A percentile compares a stretch with the other conserved stretches of the same genome.
Evolutionary conservation across 805 yeast species (phyloP).

Genomic region (Candida sanyiensis): DNA sequence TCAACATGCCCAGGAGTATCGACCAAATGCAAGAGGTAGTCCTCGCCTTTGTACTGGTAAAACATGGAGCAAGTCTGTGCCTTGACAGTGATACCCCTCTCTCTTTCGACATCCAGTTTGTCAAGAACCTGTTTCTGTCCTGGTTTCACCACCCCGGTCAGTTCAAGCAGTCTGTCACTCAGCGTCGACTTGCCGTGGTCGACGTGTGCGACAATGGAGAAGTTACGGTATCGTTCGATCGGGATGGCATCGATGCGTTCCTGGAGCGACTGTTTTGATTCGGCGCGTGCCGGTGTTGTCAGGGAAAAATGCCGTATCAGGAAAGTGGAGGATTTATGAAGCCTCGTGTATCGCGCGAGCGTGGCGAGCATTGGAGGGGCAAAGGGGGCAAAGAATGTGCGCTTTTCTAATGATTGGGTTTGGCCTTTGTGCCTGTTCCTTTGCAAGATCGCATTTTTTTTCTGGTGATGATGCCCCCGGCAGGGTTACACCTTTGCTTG

Average conservation of each 20-base stretch:
- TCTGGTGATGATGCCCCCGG: no score
- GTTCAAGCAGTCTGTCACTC: constrained; percentile 79
- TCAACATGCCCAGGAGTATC: constrained; percentile 99
- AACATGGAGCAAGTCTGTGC: constrained; percentile 97
- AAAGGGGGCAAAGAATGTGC: no score
- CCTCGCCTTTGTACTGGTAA: constrained; percentile 58
- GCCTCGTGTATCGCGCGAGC: no score
- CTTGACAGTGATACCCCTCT: constrained; percentile 93
- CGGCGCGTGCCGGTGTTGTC: no score
- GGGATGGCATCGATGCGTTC: constrained; percentile 75
- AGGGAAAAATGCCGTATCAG: constrained; percentile 6
- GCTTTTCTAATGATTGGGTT: no score
- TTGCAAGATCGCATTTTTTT: no score
- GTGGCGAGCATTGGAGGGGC: no score
- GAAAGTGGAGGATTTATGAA: no score
- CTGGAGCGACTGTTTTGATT: constrained; percentile 27
- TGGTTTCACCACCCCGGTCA: constrained; percentile 82
- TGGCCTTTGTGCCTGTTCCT: no score
- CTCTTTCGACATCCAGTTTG: constrained; percentile 89
- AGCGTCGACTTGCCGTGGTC: constrained; percentile 87
- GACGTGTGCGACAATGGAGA: constrained; percentile 94
- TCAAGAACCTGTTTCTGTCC: constrained; percentile 87
- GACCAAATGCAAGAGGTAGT: constrained; percentile 81
- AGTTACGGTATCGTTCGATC: constrained; percentile 75
- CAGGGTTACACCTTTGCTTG: no score